phyloP scores from a whole-genome alignment of 140 eudicot species.

The Flaveria floridana region DNA sequence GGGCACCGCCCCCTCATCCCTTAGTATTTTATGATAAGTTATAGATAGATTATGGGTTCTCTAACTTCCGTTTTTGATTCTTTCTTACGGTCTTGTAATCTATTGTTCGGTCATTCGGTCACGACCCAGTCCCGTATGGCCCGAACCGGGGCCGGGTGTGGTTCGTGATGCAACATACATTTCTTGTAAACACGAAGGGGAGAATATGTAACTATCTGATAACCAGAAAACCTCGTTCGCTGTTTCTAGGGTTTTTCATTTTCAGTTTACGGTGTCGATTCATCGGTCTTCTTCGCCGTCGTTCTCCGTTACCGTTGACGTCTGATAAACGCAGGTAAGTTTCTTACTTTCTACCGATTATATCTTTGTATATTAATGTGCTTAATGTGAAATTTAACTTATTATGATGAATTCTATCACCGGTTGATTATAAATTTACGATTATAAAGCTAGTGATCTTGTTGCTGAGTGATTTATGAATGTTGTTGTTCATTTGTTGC shows the following conservation, averaged over 20 bases:
- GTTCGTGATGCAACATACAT: neutral
- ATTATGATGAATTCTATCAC: neutral
- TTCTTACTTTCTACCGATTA: neutral
- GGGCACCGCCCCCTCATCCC: no score
- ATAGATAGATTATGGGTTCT: no score
- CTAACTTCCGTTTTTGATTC: no score
- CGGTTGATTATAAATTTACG: neutral
- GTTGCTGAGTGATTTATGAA: neutral
- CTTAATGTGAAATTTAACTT: neutral
- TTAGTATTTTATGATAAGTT: no score
- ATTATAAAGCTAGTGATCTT: neutral
- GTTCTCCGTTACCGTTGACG: neutral
- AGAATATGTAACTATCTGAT: neutral
- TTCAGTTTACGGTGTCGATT: neutral
- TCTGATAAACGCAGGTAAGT: conserved; percentile 7
- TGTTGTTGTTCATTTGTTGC: neutral
- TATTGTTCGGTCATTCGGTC: neutral
- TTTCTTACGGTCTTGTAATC: no score
- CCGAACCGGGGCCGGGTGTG: neutral
- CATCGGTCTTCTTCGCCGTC: neutral
- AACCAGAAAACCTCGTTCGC: neutral
- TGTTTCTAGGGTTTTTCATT: conserved; percentile 10
- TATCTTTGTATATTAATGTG: neutral
- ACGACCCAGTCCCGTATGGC: neutral
- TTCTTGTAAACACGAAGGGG: neutral